Conservation (phyloP, 2,329 filamentous ascomycete species). For the Fonsecaea multimorphosa region DNA sequence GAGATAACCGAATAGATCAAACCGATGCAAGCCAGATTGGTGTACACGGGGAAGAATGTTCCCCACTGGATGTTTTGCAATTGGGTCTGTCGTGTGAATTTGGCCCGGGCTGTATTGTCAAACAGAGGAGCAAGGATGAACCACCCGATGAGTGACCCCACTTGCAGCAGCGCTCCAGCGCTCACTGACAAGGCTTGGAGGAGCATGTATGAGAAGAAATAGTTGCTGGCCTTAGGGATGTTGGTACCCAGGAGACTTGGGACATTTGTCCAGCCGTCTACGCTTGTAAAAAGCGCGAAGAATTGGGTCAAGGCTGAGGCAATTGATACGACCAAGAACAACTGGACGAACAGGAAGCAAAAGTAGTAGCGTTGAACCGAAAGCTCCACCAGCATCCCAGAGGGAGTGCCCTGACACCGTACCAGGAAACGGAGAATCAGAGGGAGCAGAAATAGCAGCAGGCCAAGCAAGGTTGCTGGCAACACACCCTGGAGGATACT, state of each 20-base stretch:
- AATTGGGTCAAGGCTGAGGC: slow-evolving; percentile 74
- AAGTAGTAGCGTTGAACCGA: slow-evolving; percentile 95
- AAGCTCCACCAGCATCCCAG: slow-evolving; percentile 76
- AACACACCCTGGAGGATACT: slow-evolving; percentile 83
- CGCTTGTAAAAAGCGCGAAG: slow-evolving; percentile 66
- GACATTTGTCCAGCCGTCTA: slow-evolving; percentile 72
- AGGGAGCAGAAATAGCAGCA: slow-evolving; percentile 82
- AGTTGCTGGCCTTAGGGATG: slow-evolving; percentile 86
- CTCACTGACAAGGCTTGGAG: slow-evolving; percentile 90
- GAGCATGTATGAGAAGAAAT: slow-evolving; percentile 99
- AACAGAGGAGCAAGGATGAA: slow-evolving; percentile 79
- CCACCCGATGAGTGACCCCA: slow-evolving; percentile 78
- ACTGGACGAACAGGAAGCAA: slow-evolving; percentile 88
- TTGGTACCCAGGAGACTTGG: slow-evolving; percentile 76
- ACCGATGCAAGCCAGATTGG: slow-evolving; percentile 92
- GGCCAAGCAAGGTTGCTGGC: slow-evolving; percentile 75
- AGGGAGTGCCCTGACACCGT: slow-evolving; percentile 77
- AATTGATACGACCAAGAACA: slow-evolving; percentile 91
- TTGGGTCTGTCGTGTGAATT: slow-evolving; percentile 83
- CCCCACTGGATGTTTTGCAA: slow-evolving; percentile 85
- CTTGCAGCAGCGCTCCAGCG: slow-evolving; percentile 84
- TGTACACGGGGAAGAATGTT: slow-evolving; percentile 92
- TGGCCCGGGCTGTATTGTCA: slow-evolving; percentile 80
- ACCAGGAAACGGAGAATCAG: slow-evolving; percentile 77
- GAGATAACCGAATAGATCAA: slow-evolving; percentile 88